Evolutionary conservation across 345 rosid genomes (phyloP), one percentile per base, ranked within the genome.

Genomic region (Brassica carinata): DNA sequence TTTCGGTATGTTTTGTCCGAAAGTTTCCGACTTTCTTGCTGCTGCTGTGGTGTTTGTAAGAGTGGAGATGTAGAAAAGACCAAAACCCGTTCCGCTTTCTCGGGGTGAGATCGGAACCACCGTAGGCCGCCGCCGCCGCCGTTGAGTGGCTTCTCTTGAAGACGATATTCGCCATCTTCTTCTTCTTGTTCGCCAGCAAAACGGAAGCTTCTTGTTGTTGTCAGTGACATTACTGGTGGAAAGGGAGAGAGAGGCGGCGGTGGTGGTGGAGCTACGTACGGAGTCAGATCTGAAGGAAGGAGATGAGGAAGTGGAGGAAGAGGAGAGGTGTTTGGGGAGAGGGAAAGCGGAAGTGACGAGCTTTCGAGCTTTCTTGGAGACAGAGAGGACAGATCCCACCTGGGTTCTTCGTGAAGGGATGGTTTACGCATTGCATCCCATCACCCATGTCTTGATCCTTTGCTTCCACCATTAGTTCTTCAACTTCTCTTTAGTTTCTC

Each of bases 321-420:
- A 86, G 0, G 90, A 79, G 8, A 65, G 82, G 10, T 86, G 89
- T 67, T 88, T 79, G 4, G 93, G 93, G 8, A 89, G 69, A 15
- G 99, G 93, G 83, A 89, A 90, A 36, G 94, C 88, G 31, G 98
- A 94, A 73, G 98, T 90, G 27, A 96, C 97, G 33, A 96, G 88
- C 87, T 94, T 96, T 19, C 98, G 10, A 96, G 94, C 88, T 94
- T 43, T 96, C 99, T 72, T 96, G 97, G 48, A 96, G 98, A 77
- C 99, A 96, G 81, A 94, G 89, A 58, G 97, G 98, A 84, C 99
- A 96, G 89, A 96, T 92, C 83, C 99, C 99, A 64, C 97, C 98
- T 43, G 94, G 93, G 88, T 96, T 93, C 76, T 84, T 88, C 0
- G 89, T 87, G 36, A 85, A 89, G 33, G 94, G 96, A 84, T 94